Evolutionary conservation across 148 eudicot species (phyloP).

Genomic region (Fallopia convolvulus): DNA sequence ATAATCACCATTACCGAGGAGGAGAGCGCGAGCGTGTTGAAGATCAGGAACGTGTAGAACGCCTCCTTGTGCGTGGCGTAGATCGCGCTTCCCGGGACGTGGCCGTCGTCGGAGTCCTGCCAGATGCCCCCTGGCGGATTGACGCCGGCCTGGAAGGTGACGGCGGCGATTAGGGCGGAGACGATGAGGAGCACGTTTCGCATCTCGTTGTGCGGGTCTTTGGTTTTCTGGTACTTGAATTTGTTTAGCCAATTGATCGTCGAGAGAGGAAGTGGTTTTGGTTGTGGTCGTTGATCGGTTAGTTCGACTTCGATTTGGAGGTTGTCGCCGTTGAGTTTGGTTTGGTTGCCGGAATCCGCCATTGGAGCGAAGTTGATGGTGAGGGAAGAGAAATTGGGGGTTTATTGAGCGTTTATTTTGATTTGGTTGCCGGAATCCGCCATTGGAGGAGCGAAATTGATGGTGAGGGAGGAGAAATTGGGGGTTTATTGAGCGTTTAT

Average conservation of each 20-base stretch:
- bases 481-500: too few species aligned
- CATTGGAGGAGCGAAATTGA: too few species aligned
- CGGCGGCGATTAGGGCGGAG: conserved; percentile 27
- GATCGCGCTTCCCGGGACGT: not conserved
- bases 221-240: not conserved
- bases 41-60: not conserved
- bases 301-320: too few species aligned
- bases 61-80: not conserved
- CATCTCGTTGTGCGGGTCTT: not conserved
- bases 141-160: conserved; percentile 25
- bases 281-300: too few species aligned
- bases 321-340: too few species aligned
- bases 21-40: not conserved
- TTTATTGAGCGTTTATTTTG: too few species aligned
- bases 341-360: too few species aligned
- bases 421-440: too few species aligned
- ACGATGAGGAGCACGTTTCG: conserved; percentile 19
- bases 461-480: too few species aligned
- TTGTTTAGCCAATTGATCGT: not conserved
- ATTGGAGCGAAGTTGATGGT: too few species aligned
- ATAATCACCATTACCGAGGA: conserved; percentile 17
- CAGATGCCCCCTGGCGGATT: conserved; percentile 34
- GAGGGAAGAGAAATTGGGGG: too few species aligned
- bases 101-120: conserved; percentile 12
- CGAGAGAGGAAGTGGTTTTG: too few species aligned